phyloP scores from a whole-genome alignment of 495 filamentous ascomycete genomes.

The Xylaria intraflava region DNA sequence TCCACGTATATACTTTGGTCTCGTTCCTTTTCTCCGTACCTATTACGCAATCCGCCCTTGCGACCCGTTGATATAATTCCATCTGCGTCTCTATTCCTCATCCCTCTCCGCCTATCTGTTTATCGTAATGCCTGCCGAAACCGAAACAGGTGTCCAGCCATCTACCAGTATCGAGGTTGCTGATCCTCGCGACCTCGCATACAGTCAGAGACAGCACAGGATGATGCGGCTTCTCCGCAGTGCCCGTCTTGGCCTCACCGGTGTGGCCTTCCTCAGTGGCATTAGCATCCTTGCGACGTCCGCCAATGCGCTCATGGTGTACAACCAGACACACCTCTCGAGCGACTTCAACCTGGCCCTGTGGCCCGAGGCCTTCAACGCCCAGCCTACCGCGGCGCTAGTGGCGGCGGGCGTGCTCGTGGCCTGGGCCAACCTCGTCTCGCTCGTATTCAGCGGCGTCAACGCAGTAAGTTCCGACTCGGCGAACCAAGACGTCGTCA shows the following conservation, averaged over 20 bases:
- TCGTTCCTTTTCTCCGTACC: not conserved
- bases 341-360: slow-evolving; percentile 37
- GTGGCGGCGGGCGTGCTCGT: slow-evolving; percentile 41
- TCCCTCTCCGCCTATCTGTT: not conserved
- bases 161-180: slow-evolving; percentile 33
- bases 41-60: not conserved
- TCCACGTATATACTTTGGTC: not conserved
- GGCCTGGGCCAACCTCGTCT: slow-evolving; percentile 35
- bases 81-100: not conserved
- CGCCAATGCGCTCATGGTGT: slow-evolving; percentile 41
- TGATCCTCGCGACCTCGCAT: slow-evolving; percentile 30
- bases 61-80: not conserved
- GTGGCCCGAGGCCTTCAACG: slow-evolving; percentile 47
- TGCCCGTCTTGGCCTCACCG: slow-evolving; percentile 37
- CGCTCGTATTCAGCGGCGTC: slow-evolving; percentile 37
- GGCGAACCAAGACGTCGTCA: not conserved
- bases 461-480: slow-evolving; percentile 25
- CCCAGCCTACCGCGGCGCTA: slow-evolving; percentile 44
- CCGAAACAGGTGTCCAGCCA: slow-evolving; percentile 15
- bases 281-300: slow-evolving; percentile 44
- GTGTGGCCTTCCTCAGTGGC: slow-evolving; percentile 42
- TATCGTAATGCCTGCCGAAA: slow-evolving; percentile 22
- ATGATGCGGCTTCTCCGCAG: slow-evolving; percentile 34
- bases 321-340: slow-evolving; percentile 42
- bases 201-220: slow-evolving; percentile 31